Evolutionary conservation across 108 stramenopile genomes (phyloP), one percentile per base, ranked within the genome.

Genomic region (Stephanodiscus minutulus): DNA sequence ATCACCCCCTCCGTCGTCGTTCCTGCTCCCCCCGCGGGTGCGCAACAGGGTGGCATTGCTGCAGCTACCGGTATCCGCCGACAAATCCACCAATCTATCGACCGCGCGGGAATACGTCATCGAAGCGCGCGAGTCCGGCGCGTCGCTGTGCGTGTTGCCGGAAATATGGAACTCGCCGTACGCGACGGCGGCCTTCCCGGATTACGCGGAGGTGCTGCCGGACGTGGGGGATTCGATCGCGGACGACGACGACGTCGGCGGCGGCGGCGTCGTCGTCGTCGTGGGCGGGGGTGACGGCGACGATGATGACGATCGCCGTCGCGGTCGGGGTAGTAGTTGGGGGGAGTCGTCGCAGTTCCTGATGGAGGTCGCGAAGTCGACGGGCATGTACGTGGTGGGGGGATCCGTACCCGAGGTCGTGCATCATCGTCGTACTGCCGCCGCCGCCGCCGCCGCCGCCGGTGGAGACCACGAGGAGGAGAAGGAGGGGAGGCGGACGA

Each of bases 101-200:
- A 85, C 87, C 9, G 93, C 93, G 1, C 64, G 59, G 27, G 65
- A 68, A 4, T 96, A 82, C 56, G 62, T 99, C 36, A 15, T 59
- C n/a, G 44, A 82, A n/a, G 97, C 97, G 33, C 72, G 74, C 2
- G 73, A 76, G 15, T 67, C 80, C 15, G 96, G 96, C 12, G 96
- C 97, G 5, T 54, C 85, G 35, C 55, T 98, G 17, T 90, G 87
- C 25, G 95, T 95, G 25, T 76, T 98, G 7, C 98, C 99, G 0
- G 99, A 99, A 77, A 91, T 97, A 67, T 99, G 97, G 97, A 99
- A 99, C 74, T 81, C 87, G 46, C 98, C 99, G 4, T 99, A 99
- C 73, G 96, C 96, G 46, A 98, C 97, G 15, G 64, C 88, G 1
- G 94, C 95, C 2, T 99, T 99, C 86, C 89, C 89, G 7, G 88